Evolutionary conservation across 2,329 filamentous ascomycete genomes (phyloP).

Genomic region (Aspergillus sclerotialis): DNA sequence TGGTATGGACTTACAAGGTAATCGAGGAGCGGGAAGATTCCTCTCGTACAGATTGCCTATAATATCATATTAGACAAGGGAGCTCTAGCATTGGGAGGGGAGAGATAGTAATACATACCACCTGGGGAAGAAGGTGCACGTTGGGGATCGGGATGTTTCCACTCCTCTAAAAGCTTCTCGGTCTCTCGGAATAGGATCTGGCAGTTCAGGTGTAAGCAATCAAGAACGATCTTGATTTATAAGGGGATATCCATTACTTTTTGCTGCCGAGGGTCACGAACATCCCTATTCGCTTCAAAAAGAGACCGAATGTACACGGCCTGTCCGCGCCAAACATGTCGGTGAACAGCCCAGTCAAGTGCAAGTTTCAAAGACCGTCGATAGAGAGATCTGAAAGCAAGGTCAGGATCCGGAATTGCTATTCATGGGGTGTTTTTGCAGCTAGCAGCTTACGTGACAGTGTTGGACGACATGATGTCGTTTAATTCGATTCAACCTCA

Average conservation of each 20-base stretch:
- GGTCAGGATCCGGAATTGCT: constrained; percentile 19
- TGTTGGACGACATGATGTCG: constrained; percentile 27
- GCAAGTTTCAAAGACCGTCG: constrained; percentile 87
- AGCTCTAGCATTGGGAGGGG: not conserved
- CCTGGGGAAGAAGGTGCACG: constrained; percentile 82
- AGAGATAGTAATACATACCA: constrained; percentile 50
- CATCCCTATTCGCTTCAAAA: constrained; percentile 85
- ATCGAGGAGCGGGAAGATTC: constrained; percentile 72
- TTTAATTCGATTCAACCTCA: no score
- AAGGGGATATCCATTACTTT: constrained; percentile 52
- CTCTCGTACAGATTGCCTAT: constrained; percentile 92
- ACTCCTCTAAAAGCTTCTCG: constrained; percentile 78
- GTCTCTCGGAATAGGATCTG: constrained; percentile 82
- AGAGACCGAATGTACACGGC: constrained; percentile 91
- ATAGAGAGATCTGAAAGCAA: constrained; percentile 60
- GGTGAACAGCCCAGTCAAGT: constrained; percentile 90
- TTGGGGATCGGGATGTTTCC: constrained; percentile 98
- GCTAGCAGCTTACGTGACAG: constrained; percentile 29
- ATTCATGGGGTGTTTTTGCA: not conserved
- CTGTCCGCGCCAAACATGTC: constrained; percentile 90
- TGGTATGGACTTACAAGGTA: constrained; percentile 62
- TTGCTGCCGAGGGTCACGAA: constrained; percentile 78
- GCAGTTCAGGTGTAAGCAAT: constrained; percentile 2
- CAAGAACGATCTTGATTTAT: not conserved
- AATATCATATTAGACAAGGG: constrained; percentile 9